A percentile compares a stretch with the other conserved stretches of the same genome.
Evolutionary conservation across 306 rosid genomes (phyloP).

Genomic region (Ammopiptanthus mongolicus): DNA sequence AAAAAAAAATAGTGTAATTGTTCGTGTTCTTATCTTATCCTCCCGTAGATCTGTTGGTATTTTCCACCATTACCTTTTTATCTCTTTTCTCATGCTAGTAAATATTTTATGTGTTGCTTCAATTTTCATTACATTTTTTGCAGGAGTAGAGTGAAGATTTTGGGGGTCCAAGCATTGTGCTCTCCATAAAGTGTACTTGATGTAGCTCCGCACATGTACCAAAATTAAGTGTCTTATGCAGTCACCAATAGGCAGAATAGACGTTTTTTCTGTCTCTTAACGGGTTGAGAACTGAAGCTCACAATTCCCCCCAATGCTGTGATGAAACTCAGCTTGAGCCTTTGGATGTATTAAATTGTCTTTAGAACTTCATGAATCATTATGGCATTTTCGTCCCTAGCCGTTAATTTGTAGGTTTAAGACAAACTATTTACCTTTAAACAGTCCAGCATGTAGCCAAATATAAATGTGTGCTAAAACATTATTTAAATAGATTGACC

Average conservation of each 20-base stretch:
- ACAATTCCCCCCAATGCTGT: not conserved
- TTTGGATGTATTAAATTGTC: not conserved
- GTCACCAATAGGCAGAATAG: not conserved
- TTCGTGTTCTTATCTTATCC: not conserved
- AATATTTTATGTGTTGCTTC: not conserved
- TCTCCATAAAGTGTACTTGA: not conserved
- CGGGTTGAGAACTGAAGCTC: not conserved
- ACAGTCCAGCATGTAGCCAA: not conserved
- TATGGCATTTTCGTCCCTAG: not conserved
- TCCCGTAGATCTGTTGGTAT: not conserved
- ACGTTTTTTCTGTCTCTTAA: not conserved
- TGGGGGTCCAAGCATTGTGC: not conserved
- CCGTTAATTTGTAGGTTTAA: not conserved
- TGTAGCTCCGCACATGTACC: not conserved
- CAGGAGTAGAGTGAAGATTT: slow-evolving; percentile 32
- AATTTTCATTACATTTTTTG: not conserved
- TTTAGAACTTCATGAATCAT: not conserved
- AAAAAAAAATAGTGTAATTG: not conserved
- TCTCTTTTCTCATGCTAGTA: not conserved
- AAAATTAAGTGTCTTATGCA: not conserved
- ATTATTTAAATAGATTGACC: not conserved
- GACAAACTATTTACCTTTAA: not conserved
- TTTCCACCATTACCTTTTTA: not conserved
- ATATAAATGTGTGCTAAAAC: not conserved
- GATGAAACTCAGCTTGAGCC: not conserved